Base-by-base conservation (phyloP, 345 rosid genomes). In the Durio zibethinus region DNA sequence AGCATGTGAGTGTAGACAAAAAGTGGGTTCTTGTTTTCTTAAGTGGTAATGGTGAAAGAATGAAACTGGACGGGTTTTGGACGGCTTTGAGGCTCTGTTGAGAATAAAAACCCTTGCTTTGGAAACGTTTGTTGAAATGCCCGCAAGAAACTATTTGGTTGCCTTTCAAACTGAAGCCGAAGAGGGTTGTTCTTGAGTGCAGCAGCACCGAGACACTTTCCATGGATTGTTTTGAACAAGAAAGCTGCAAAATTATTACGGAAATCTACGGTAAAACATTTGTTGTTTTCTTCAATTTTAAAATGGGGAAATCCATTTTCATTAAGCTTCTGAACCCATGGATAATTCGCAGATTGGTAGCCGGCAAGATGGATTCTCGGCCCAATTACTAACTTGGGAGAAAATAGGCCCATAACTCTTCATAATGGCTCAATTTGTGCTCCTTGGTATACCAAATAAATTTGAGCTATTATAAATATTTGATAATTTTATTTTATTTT, bases 81-180 rank as follows among this genome's bases (percentile, higher is more conserved):
- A 76, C 43, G 8, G 85, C 42, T 52, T 72, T 84, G 5, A 73
- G 79, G 36, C 64, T 68, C 2, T 69, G 80, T 56, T 69, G 84
- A 11, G 16, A 67, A 27, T 33, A 79, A 72, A 62, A 33, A 57
- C 35, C 33, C 79, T 64, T 57, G 54, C 72, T 81, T 65, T 62
- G 84, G 31, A 84, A 38, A 42, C 84, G 98, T 85, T 93, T 87
- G 97, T 79, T 82, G 77, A 86, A 93, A 94, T 86, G 93, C 86
- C 90, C 76, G 31, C 80, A 29, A 83, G 93, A 91, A 68, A 80
- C 42, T 25, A 77, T 84, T 40, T 20, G 73, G 43, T 47, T 78
- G 0, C 48, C 66, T 20, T 59, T 53, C 3, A 80, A 15, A 29
- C 74, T 3, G 18, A 76, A 81, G 68, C 72, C 65, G 9, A 83